These are phyloP conservation scores for Hypoxylon sp. DNA, from an alignment of 2,329 filamentous ascomycete species.

Conservation along the genomic window DNA sequence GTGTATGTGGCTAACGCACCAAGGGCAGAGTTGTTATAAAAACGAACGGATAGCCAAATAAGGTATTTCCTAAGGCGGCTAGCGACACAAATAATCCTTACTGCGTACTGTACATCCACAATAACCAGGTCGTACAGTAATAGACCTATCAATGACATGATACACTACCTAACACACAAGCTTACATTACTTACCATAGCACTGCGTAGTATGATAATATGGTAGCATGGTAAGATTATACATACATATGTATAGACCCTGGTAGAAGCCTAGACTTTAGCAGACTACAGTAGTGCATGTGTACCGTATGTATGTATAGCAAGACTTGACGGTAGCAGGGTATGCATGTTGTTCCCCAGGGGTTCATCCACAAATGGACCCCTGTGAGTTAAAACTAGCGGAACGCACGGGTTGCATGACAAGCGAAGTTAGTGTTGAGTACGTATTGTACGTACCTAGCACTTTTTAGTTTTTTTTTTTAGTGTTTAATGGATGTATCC, in stretches of 20 bases:
- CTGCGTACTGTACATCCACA: background rate
- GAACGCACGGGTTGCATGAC: constrained; percentile 29
- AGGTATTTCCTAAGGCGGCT: constrained; percentile 5
- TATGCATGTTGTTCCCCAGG: constrained; percentile 27
- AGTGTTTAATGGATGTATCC: constrained; percentile 7
- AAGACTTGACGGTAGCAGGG: constrained; percentile 4
- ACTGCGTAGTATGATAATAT: background rate
- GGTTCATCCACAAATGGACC: constrained; percentile 33
- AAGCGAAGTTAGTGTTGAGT: constrained; percentile 24
- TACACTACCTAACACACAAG: background rate
- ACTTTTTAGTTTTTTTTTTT: background rate
- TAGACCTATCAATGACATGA: constrained; percentile 1
- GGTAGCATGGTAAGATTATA: constrained; percentile 11
- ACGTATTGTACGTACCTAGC: background rate
- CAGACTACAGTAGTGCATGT: background rate
- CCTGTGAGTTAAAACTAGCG: constrained; percentile 25
- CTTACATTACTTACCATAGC: background rate
- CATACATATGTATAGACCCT: too few relatives aligned
- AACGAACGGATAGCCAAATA: background rate
- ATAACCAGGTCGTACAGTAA: constrained; percentile 15
- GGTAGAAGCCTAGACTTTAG: constrained; percentile 29
- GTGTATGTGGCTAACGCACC: background rate
- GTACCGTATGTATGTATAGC: background rate
- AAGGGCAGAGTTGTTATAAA: background rate
- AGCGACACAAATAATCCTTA: background rate